phyloP scores from a whole-genome alignment of 2,329 filamentous ascomycete genomes.

The Calonectria fujianensis region DNA sequence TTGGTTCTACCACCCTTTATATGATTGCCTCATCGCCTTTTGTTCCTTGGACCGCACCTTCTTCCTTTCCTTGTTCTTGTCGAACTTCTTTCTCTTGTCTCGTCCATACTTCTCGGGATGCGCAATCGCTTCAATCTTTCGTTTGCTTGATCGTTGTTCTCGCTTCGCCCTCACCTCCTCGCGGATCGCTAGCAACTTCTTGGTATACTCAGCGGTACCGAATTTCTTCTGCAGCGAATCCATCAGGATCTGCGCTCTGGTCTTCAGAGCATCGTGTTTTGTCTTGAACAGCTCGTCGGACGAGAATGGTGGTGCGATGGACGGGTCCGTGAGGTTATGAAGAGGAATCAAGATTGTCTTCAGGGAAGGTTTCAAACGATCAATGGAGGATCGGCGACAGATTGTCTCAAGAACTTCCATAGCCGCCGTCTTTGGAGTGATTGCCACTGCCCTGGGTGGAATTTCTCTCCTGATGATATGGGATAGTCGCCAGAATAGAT shows the following conservation, averaged over 20 bases:
- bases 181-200: conserved; percentile 82
- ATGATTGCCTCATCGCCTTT: conserved; percentile 82
- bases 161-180: conserved; percentile 83
- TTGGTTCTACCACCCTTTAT: conserved; percentile 68
- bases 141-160: conserved; percentile 85
- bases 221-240: conserved; percentile 89
- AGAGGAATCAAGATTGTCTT: conserved; percentile 77
- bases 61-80: conserved; percentile 87
- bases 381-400: conserved; percentile 74
- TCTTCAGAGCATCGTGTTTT: conserved; percentile 81
- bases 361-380: conserved; percentile 77
- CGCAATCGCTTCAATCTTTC: conserved; percentile 90
- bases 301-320: conserved; percentile 82
- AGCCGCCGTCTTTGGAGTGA: conserved; percentile 84
- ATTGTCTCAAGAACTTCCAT: conserved; percentile 85
- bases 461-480: conserved; percentile 86
- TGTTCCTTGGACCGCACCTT: conserved; percentile 86
- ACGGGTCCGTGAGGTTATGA: conserved; percentile 88
- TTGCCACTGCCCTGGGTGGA: conserved; percentile 75
- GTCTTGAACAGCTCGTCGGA: conserved; percentile 81
- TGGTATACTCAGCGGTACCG: conserved; percentile 87
- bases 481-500: conserved; percentile 86
- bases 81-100: conserved; percentile 88
- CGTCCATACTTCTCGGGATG: conserved; percentile 86
- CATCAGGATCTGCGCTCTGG: conserved; percentile 85